Conservation (phyloP, 1,139 yeast species). For the Nadsonia commutata region DNA sequence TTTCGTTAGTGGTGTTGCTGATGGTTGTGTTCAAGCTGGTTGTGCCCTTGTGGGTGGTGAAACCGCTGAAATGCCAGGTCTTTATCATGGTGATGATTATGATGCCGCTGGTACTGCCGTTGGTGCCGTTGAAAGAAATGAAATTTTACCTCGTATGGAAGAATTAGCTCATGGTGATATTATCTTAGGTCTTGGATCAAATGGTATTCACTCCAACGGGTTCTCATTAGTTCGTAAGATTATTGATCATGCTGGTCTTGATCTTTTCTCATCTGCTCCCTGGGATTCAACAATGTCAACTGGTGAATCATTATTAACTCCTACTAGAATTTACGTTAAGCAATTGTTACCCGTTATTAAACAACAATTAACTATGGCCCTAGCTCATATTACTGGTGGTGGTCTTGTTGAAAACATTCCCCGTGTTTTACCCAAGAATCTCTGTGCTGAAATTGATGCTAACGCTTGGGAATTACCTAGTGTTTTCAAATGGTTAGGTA, state of each 20-base stretch:
- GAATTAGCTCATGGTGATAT: constrained; percentile 69
- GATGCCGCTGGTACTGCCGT: constrained; percentile 98
- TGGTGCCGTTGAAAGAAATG: constrained; percentile 83
- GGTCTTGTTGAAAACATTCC: constrained; percentile 95
- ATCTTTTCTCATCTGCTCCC: constrained; percentile 68
- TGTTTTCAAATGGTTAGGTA: constrained; percentile 89
- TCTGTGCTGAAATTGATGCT: constrained; percentile 73
- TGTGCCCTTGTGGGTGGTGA: constrained; percentile 99
- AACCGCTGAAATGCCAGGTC: constrained; percentile 99
- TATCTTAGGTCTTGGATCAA: constrained; percentile 72
- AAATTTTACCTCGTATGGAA: constrained; percentile 55
- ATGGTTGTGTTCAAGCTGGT: constrained; percentile 88
- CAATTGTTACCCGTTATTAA: constrained; percentile 65
- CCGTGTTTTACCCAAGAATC: constrained; percentile 69
- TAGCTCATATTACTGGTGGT: constrained; percentile 98
- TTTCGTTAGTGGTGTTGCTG: constrained; percentile 90
- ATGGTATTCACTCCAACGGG: constrained; percentile 95
- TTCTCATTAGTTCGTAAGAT: constrained; percentile 93
- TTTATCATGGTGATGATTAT: constrained; percentile 89
- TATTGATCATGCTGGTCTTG: constrained; percentile 55
- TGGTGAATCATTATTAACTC: constrained; percentile 76
- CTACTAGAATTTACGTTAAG: constrained; percentile 90
- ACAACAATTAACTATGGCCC: constrained; percentile 58
- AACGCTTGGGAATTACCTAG: constrained; percentile 70
- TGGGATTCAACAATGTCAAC: constrained; percentile 65